Evolutionary conservation across 768 basidiomycete species (phyloP).

Genomic region (Russula abietina): DNA sequence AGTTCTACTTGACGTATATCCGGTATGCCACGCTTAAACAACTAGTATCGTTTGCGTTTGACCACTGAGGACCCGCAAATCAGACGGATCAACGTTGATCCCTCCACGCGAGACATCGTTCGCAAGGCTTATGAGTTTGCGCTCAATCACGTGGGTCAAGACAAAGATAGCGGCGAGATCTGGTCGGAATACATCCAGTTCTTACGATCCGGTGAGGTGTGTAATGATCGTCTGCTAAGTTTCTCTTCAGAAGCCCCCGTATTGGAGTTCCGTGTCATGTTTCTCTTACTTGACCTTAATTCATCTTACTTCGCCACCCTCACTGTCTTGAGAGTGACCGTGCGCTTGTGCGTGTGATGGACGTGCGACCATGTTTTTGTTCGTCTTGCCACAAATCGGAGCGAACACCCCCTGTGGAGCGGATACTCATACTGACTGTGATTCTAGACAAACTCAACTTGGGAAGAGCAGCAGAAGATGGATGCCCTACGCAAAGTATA

Average conservation of each 20-base stretch:
- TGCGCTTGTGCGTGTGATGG: constrained; percentile 21
- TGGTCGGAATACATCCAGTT: constrained; percentile 95
- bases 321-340: constrained; percentile 21
- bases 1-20: constrained; percentile 90
- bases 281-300: constrained; percentile 21
- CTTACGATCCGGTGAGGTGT: constrained; percentile 69
- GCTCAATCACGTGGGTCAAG: constrained; percentile 80
- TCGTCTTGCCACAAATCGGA: constrained; percentile 10
- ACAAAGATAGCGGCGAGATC: constrained; percentile 86
- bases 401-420: constrained; percentile 11
- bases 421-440: constrained; percentile 17
- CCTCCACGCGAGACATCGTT: constrained; percentile 67
- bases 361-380: constrained; percentile 13
- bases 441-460: constrained; percentile 64
- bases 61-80: constrained; percentile 21
- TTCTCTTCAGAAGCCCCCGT: constrained; percentile 6
- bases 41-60: constrained; percentile 13
- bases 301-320: constrained; percentile 16
- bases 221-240: constrained; percentile 28
- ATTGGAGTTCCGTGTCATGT: constrained; percentile 21
- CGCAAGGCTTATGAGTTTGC: constrained; percentile 92
- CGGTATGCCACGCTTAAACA: constrained; percentile 36
- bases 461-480: constrained; percentile 96
- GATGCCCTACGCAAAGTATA: constrained; percentile 87
- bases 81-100: constrained; percentile 65